These are phyloP conservation scores for Apophysomyces elegans DNA, from an alignment of 371 early-diverging fungal species.

Conservation along the genomic window DNA sequence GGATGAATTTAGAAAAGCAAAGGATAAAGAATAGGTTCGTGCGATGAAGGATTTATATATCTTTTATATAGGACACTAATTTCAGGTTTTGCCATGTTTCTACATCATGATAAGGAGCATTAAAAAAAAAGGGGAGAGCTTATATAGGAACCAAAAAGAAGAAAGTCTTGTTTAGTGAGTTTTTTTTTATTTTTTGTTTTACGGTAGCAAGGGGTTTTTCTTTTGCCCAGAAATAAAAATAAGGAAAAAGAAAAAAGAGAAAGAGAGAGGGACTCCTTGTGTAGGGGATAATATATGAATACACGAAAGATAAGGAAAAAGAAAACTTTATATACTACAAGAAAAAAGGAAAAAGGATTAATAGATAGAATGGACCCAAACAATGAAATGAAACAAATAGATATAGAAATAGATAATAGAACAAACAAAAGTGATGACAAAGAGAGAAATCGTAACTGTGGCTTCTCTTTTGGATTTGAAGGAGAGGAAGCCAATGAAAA, in stretches of 20 bases:
- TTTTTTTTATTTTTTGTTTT: neutral
- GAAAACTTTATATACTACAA: neutral
- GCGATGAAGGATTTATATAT: neutral
- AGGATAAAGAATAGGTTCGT: neutral
- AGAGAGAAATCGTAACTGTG: too few species aligned
- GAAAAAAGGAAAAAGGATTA: conserved; percentile 3
- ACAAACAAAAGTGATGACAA: too few species aligned
- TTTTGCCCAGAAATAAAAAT: neutral
- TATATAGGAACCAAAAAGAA: neutral
- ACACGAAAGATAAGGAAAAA: too few species aligned
- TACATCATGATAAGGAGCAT: too few species aligned
- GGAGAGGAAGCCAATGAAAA: too few species aligned
- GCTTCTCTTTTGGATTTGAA: too few species aligned
- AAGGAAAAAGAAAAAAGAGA: neutral
- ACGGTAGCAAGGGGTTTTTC: neutral
- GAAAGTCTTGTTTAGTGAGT: neutral
- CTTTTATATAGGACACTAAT: too few species aligned
- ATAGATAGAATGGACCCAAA: neutral
- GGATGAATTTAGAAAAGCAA: neutral
- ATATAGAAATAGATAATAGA: neutral
- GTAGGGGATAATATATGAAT: too few species aligned
- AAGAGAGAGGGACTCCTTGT: neutral
- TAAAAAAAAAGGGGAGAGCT: neutral
- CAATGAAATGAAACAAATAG: neutral
- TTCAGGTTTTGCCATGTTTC: too few species aligned